phyloP scores from a whole-genome alignment of 1,284 basidiomycete genomes.

The Lentinus polychrous region DNA sequence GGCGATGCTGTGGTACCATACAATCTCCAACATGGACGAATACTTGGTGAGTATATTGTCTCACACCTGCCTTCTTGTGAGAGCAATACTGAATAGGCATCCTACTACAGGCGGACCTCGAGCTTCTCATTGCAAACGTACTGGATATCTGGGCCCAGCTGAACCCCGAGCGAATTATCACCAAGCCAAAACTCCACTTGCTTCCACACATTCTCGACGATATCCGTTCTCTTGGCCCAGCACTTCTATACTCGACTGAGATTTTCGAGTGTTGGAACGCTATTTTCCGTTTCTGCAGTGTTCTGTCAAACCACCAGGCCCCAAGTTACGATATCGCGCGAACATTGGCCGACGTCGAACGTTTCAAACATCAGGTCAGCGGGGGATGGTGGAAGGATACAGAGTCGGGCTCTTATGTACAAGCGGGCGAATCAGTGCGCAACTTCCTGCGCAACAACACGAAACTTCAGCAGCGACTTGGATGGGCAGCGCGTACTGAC shows the following conservation, averaged over 20 bases:
- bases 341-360: constrained; percentile 27
- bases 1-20: constrained; percentile 28
- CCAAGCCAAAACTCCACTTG: constrained; percentile 23
- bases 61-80: background rate
- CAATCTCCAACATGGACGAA: constrained; percentile 26
- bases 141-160: constrained; percentile 14
- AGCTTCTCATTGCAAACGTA: constrained; percentile 15
- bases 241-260: constrained; percentile 28
- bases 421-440: constrained; percentile 9
- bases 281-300: constrained; percentile 31
- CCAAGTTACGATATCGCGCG: constrained; percentile 35
- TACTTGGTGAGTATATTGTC: constrained; percentile 23
- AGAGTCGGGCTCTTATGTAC: constrained; percentile 3
- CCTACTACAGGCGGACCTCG: constrained; percentile 10
- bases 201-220: constrained; percentile 16
- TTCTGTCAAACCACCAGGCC: constrained; percentile 37
- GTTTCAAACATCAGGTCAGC: constrained; percentile 19
- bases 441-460: constrained; percentile 9
- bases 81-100: background rate
- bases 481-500: constrained; percentile 10
- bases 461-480: constrained; percentile 14
- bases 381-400: constrained; percentile 15
- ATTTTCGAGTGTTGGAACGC: constrained; percentile 41
- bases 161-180: constrained; percentile 16
- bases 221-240: constrained; percentile 16